Conservation (phyloP, 2,329 filamentous ascomycete species). For the Sphaerulina populicola region DNA sequence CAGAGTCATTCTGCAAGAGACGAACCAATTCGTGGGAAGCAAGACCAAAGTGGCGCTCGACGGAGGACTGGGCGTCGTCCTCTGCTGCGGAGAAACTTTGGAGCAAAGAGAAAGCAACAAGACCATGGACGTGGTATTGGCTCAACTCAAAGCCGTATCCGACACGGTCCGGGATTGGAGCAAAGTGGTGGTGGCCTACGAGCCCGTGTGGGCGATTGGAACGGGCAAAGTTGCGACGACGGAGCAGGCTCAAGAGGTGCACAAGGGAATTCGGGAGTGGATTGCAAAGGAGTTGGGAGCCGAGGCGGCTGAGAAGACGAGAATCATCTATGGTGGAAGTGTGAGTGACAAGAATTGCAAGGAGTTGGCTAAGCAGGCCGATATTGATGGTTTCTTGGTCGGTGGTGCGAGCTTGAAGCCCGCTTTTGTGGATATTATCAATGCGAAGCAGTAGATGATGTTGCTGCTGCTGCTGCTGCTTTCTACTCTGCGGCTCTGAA, state of each 20-base stretch:
- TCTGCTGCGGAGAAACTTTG: conserved; percentile 94
- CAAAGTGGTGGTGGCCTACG: conserved; percentile 94
- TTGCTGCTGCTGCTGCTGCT: background rate
- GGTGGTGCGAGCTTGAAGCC: conserved; percentile 96
- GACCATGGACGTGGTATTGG: conserved; percentile 78
- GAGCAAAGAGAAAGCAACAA: conserved; percentile 80
- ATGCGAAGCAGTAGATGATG: conserved; percentile 41
- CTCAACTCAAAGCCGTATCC: conserved; percentile 73
- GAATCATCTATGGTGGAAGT: conserved; percentile 92
- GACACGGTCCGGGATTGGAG: conserved; percentile 78
- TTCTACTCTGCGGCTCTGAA: background rate
- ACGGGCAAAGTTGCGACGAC: conserved; percentile 89
- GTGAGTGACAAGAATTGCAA: conserved; percentile 98
- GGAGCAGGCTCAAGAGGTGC: conserved; percentile 86
- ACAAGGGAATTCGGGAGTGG: conserved; percentile 86
- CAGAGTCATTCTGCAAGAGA: conserved; percentile 79
- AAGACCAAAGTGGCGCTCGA: conserved; percentile 93
- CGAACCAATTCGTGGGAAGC: conserved; percentile 70
- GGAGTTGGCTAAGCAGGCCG: conserved; percentile 81
- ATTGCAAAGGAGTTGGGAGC: conserved; percentile 65
- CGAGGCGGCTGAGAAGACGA: conserved; percentile 73
- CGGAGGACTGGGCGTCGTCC: conserved; percentile 80
- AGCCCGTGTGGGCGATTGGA: conserved; percentile 92
- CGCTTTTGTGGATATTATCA: conserved; percentile 70
- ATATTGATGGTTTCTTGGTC: conserved; percentile 97